phyloP scores from a whole-genome alignment of 139 green algal species.

The Yamagishiella unicocca region DNA sequence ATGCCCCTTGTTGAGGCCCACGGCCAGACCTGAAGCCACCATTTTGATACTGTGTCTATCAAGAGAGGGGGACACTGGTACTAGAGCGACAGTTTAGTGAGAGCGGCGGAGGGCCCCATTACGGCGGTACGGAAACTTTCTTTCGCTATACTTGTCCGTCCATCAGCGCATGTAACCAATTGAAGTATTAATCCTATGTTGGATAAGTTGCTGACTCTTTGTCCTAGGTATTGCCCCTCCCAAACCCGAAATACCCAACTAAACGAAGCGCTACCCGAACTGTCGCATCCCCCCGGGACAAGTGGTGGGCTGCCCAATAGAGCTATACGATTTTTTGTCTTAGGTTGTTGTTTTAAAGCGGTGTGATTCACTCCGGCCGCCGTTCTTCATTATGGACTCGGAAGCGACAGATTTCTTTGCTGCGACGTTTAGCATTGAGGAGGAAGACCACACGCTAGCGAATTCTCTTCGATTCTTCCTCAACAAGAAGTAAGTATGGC shows the following conservation, averaged over 20 bases:
- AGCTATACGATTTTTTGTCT: too few relatives aligned
- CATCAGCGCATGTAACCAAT: too few relatives aligned
- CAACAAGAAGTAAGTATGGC: conserved; percentile 82
- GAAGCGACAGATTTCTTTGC: conserved; percentile 51
- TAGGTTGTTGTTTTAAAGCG: too few relatives aligned
- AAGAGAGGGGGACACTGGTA: background rate
- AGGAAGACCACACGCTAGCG: conserved; percentile 91
- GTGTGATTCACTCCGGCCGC: too few relatives aligned
- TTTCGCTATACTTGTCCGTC: too few relatives aligned
- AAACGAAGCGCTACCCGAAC: too few relatives aligned
- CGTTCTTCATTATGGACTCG: conserved; percentile 25
- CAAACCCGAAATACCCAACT: too few relatives aligned
- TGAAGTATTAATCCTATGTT: too few relatives aligned
- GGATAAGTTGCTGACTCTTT: too few relatives aligned
- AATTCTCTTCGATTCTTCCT: conserved; percentile 88
- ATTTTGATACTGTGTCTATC: conserved; percentile 54
- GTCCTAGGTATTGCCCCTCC: too few relatives aligned
- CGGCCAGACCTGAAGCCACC: conserved; percentile 81
- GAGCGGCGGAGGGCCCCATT: background rate
- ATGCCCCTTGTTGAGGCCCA: conserved; percentile 92
- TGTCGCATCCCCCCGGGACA: too few relatives aligned
- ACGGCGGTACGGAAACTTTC: background rate
- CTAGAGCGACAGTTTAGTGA: background rate
- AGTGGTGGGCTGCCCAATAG: too few relatives aligned
- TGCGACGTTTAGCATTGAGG: conserved; percentile 81